phyloP scores from a whole-genome alignment of 2,329 filamentous ascomycete genomes.

The Botrytis sinoallii region DNA sequence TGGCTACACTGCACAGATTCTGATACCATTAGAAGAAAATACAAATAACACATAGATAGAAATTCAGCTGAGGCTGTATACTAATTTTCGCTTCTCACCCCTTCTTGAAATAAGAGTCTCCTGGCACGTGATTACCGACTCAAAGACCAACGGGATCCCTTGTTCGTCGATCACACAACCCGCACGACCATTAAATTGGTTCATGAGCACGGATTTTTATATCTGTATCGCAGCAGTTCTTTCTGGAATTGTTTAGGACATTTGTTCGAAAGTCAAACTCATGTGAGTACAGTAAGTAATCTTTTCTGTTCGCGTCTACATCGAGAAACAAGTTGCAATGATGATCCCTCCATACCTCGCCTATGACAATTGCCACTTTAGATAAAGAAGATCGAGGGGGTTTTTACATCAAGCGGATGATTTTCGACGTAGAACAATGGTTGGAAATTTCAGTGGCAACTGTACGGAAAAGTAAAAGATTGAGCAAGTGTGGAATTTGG shows the following conservation, averaged over 20 bases:
- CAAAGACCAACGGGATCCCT: neutral
- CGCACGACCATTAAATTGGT: neutral
- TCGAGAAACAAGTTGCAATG: constrained; percentile 1
- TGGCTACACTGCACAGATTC: neutral
- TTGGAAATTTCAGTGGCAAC: neutral
- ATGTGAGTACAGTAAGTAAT: neutral
- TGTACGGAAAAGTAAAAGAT: neutral
- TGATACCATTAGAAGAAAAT: neutral
- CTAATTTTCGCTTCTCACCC: neutral
- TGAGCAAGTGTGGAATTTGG: neutral
- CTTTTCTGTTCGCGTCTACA: neutral
- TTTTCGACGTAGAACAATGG: constrained; percentile 2
- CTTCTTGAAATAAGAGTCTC: neutral
- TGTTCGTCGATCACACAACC: neutral
- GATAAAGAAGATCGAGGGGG: constrained; percentile 5
- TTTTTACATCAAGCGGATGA: neutral
- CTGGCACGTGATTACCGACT: neutral
- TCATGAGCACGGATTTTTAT: neutral
- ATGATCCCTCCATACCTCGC: constrained; percentile 6
- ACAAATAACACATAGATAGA: neutral
- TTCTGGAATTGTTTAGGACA: neutral
- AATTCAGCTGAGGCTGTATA: neutral
- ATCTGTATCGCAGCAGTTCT: neutral
- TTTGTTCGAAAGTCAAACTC: neutral
- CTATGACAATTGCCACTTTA: constrained; percentile 10